phyloP scores from a whole-genome alignment of 1,284 basidiomycete genomes.

The Tilletiaria anomala region DNA sequence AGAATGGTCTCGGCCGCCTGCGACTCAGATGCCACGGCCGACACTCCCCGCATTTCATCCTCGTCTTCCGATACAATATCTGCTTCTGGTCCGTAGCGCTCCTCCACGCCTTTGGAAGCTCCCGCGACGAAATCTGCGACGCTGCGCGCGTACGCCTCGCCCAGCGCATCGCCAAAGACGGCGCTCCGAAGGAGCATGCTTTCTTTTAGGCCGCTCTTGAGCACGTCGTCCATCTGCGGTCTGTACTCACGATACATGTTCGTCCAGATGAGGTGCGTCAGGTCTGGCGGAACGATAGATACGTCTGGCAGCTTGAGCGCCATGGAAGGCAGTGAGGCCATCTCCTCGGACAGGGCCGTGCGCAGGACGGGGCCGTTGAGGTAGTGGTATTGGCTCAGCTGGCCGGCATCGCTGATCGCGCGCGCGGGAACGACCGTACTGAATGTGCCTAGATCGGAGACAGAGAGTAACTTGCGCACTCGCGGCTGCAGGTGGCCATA shows the following conservation, averaged over 20 bases:
- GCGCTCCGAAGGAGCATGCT: neutral
- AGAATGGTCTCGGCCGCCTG: neutral
- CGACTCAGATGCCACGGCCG: neutral
- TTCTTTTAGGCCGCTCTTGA: neutral
- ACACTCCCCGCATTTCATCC: neutral
- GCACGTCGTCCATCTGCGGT: neutral
- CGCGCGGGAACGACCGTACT: too few relatives aligned
- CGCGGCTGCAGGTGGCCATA: too few relatives aligned
- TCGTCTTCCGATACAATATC: neutral
- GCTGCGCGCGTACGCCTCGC: conserved; percentile 18
- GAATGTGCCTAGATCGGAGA: too few relatives aligned
- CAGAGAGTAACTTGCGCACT: too few relatives aligned
- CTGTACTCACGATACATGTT: neutral
- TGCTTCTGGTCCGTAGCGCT: neutral
- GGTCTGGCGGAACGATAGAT: neutral
- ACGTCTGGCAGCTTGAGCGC: too few relatives aligned
- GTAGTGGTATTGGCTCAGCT: too few relatives aligned
- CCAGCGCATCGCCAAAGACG: conserved; percentile 15
- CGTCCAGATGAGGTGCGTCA: neutral
- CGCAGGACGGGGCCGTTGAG: too few relatives aligned
- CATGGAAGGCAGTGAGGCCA: too few relatives aligned
- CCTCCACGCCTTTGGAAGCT: conserved; percentile 2
- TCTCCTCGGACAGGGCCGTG: too few relatives aligned
- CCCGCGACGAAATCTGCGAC: conserved; percentile 22
- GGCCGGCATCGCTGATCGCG: too few relatives aligned